Base-by-base conservation (phyloP, 768 basidiomycete species). In the Podaxis carcinomalis region DNA sequence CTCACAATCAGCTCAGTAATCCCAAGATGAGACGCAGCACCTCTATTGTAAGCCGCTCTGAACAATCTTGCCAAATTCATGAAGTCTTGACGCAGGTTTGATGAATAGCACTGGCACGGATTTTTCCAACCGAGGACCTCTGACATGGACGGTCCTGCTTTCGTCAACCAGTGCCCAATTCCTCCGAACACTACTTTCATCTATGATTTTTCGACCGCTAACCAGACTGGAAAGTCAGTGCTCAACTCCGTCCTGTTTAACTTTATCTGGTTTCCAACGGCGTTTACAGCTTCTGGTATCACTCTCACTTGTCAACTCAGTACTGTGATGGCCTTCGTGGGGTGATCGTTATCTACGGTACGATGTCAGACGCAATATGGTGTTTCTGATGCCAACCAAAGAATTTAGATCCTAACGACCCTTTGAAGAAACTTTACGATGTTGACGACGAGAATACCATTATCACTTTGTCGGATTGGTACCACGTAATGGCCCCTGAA, bases 1-100 rank as follows among this genome's bases (percentile, higher is more conserved):
- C 28, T 19, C 59, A 44, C 42, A 36, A 55, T 19, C 42, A 64
- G 14, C 70, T 85, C 19, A 73, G 68, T 0, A 79, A 84, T 37
- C 67, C 70, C 3, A 68, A 65, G 2, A 75, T 76, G 76, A 42
- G 71, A 16, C 59, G 62, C 28, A 67, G 64, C 32, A 77, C 76
- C 3, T 73, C 71, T 53, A 64, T 68, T 35, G 67, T 66, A 52
- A 19, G 47, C 32, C 32, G 2, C 7, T 44, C 37, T 16, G 14
- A 2, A 13, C 9, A 51, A 35, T 16, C 2, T 6, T 9, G 2
- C 32, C 32, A 32, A 32, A 9, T 32, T 9, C 32, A 32, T 32
- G 21, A 32, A 19, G 10, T 46, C 46, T 32, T 40, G 11, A 36
- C 11, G 25, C 16, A n/a, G 42, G 19, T 37, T 27, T 42, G 4